A percentile compares a stretch with the other conserved stretches of the same genome.
phyloP scores from a whole-genome alignment of 805 yeast genomes.

The Isabelozyma heimii region DNA sequence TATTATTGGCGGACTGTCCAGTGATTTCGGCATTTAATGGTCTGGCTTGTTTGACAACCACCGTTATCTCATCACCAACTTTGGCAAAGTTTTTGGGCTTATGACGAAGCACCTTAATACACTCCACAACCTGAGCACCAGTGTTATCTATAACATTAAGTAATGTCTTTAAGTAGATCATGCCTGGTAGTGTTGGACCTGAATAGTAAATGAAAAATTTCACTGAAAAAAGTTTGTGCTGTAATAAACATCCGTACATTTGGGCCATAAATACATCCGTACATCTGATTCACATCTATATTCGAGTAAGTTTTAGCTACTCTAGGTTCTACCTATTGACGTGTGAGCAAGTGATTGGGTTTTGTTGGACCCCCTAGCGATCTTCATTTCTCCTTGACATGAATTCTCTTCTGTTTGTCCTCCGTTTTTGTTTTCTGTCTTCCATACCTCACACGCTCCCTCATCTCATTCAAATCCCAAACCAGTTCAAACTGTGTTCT shows the following conservation, averaged over 20 bases:
- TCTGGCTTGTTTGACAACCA: constrained; percentile 88
- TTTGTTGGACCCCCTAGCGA: too few relatives aligned
- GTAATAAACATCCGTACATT: neutral
- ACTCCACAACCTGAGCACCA: constrained; percentile 92
- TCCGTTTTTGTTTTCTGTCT: too few relatives aligned
- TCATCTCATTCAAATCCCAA: too few relatives aligned
- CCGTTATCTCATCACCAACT: constrained; percentile 90
- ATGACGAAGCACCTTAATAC: constrained; percentile 91
- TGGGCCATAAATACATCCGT: too few relatives aligned
- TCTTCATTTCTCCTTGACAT: too few relatives aligned
- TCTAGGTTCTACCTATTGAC: too few relatives aligned
- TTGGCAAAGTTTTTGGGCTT: constrained; percentile 79
- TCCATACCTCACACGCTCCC: too few relatives aligned
- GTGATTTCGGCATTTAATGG: constrained; percentile 70
- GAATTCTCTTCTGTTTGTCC: too few relatives aligned
- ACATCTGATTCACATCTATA: too few relatives aligned
- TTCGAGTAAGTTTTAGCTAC: too few relatives aligned
- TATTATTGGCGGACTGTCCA: constrained; percentile 69
- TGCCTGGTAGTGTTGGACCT: constrained; percentile 19
- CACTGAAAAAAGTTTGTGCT: neutral
- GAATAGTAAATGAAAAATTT: neutral
- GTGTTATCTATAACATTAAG: constrained; percentile 92
- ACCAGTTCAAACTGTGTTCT: too few relatives aligned
- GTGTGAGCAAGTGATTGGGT: too few relatives aligned
- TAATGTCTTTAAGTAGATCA: constrained; percentile 88